Conservation (phyloP, 345 rosid species). For the Gossypium thurberi region DNA sequence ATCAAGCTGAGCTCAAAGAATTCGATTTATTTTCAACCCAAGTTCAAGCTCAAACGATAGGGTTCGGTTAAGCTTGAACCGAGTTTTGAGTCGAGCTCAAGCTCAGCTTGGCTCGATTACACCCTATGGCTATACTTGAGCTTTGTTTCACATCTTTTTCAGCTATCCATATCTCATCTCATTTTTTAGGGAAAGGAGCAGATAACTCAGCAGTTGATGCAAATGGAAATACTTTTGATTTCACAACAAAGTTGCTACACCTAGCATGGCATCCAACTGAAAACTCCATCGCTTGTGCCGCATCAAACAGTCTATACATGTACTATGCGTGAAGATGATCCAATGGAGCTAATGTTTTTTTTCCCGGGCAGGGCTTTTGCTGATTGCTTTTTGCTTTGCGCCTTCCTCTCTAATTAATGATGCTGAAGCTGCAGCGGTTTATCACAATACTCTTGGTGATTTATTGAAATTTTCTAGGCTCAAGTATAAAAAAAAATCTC, state of each 20-base stretch:
- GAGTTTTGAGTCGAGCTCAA: too few species aligned
- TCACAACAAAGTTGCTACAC: slow-evolving; percentile 82
- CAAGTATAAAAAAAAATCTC: background rate
- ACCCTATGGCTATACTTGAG: background rate
- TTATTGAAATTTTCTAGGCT: slow-evolving; percentile 7
- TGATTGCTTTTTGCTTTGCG: slow-evolving; percentile 13
- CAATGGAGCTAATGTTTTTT: slow-evolving; percentile 19
- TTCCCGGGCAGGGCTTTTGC: slow-evolving; percentile 26
- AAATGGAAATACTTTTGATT: slow-evolving; percentile 74
- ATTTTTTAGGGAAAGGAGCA: slow-evolving; percentile 19
- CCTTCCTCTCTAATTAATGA: slow-evolving; percentile 11
- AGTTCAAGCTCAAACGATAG: too few species aligned
- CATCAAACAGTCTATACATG: slow-evolving; percentile 99
- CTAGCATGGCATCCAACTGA: slow-evolving; percentile 96
- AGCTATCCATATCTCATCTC: background rate
- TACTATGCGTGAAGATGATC: slow-evolving; percentile 64
- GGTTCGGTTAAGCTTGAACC: too few species aligned
- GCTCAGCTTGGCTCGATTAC: too few species aligned
- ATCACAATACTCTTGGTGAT: slow-evolving; percentile 8
- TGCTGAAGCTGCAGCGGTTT: slow-evolving; percentile 4
- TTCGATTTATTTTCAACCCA: too few species aligned
- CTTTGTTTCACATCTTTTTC: background rate
- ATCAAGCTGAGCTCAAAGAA: too few species aligned
- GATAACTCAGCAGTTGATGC: slow-evolving; percentile 60
- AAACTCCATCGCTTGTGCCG: slow-evolving; percentile 93